phyloP scores from a whole-genome alignment of 1,284 basidiomycete genomes.

The Apiotrichum montevideense region DNA sequence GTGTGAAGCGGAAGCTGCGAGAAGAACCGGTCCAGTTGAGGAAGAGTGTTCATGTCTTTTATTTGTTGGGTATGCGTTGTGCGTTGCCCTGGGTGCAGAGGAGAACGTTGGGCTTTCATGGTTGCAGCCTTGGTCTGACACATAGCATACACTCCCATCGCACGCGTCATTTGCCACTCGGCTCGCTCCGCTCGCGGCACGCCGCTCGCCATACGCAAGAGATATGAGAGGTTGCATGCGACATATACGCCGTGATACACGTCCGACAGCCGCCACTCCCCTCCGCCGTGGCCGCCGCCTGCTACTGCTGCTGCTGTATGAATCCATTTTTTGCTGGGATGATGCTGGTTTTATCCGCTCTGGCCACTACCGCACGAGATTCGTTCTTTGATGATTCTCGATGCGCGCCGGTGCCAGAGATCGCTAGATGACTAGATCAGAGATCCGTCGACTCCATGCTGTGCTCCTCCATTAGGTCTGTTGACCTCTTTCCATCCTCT shows the following conservation, averaged over 20 bases:
- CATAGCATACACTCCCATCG: too few species aligned
- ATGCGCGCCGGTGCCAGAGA: too few species aligned
- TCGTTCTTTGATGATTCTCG: too few species aligned
- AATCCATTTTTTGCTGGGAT: not conserved
- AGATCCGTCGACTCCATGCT: too few species aligned
- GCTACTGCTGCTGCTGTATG: not conserved
- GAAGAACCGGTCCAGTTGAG: too few species aligned
- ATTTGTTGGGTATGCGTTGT: too few species aligned
- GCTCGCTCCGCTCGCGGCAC: not conserved
- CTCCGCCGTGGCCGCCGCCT: not conserved
- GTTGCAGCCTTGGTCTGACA: not conserved
- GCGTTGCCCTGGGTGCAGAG: too few species aligned
- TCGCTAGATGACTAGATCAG: too few species aligned
- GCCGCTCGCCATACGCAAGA: not conserved
- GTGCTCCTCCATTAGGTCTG: not conserved
- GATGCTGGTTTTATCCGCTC: not conserved
- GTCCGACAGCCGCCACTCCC: not conserved
- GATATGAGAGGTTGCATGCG: conserved; percentile 18
- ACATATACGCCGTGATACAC: not conserved
- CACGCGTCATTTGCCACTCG: not conserved
- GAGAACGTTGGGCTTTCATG: too few species aligned
- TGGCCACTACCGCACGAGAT: not conserved
- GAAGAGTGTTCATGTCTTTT: too few species aligned
- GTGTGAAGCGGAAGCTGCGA: too few species aligned
- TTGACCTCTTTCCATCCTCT: not conserved